Conservation (phyloP, 2,329 filamentous ascomycete genomes). For the Fusarium incarnatum region DNA sequence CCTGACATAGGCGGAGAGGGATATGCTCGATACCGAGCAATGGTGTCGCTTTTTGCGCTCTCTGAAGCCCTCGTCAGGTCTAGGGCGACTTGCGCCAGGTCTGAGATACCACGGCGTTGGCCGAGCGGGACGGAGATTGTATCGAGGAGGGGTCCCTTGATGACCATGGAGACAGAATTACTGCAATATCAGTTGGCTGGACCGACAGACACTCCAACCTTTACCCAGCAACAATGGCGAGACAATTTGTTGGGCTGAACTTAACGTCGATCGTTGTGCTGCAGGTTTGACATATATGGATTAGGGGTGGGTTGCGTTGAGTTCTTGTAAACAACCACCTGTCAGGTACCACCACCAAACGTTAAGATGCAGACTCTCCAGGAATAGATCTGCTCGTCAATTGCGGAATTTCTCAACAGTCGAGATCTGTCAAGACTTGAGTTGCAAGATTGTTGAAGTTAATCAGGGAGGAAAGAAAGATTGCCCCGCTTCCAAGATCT, state of each 20-base stretch:
- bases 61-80: slow-evolving; percentile 57
- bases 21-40: slow-evolving; percentile 70
- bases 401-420: slow-evolving; percentile 14
- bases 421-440: slow-evolving; percentile 16
- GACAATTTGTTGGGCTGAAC: background rate
- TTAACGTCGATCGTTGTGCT: slow-evolving; percentile 2
- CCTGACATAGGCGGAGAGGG: slow-evolving; percentile 81
- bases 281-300: slow-evolving; percentile 10
- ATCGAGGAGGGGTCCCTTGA: slow-evolving; percentile 58
- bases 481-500: slow-evolving; percentile 42
- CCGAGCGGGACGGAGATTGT: slow-evolving; percentile 62
- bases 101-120: slow-evolving; percentile 68
- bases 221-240: slow-evolving; percentile 27
- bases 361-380: background rate
- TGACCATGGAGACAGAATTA: slow-evolving; percentile 64
- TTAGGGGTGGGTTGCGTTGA: slow-evolving; percentile 3
- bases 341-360: slow-evolving; percentile 4
- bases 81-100: slow-evolving; percentile 67
- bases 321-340: slow-evolving; percentile 14
- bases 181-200: slow-evolving; percentile 39
- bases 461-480: slow-evolving; percentile 26
- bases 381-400: background rate
- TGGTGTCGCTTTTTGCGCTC: slow-evolving; percentile 63
- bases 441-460: slow-evolving; percentile 27
- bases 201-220: slow-evolving; percentile 27